These are phyloP conservation scores for Malassezia psittaci DNA, from an alignment of 1,284 basidiomycete genomes.

Conservation along the genomic window DNA sequence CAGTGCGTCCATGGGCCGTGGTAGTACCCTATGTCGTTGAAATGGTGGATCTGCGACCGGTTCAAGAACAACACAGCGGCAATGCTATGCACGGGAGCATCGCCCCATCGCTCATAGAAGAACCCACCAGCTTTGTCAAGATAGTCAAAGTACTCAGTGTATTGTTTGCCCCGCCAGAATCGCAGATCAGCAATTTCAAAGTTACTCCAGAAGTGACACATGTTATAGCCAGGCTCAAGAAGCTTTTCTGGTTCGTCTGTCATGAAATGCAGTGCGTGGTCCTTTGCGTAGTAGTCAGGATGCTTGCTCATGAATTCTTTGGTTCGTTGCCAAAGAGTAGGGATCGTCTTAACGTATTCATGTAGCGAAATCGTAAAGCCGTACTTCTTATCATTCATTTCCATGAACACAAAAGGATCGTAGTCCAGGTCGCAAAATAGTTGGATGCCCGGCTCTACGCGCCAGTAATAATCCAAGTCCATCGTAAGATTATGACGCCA, in stretches of 20 bases:
- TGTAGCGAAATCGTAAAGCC: constrained; percentile 68
- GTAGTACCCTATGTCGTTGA: constrained; percentile 41
- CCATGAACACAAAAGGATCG: constrained; percentile 80
- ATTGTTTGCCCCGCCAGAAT: constrained; percentile 69
- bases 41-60: constrained; percentile 29
- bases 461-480: constrained; percentile 86
- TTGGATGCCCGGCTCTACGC: constrained; percentile 65
- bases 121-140: constrained; percentile 65
- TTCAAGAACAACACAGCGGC: constrained; percentile 37
- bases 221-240: constrained; percentile 55
- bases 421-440: constrained; percentile 67
- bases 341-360: constrained; percentile 68
- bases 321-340: constrained; percentile 63
- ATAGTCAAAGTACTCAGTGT: constrained; percentile 65
- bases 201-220: constrained; percentile 62
- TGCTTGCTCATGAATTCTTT: constrained; percentile 61
- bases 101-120: constrained; percentile 61
- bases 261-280: constrained; percentile 66
- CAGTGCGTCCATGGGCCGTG: constrained; percentile 38
- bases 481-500: constrained; percentile 51
- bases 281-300: constrained; percentile 59
- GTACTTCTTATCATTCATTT: constrained; percentile 60
- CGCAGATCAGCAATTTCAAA: constrained; percentile 62
- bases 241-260: constrained; percentile 61
- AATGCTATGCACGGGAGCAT: constrained; percentile 56